Evolutionary conservation across 331 rosid species (phyloP).

Genomic region (Rhamnella rubrinervis): DNA sequence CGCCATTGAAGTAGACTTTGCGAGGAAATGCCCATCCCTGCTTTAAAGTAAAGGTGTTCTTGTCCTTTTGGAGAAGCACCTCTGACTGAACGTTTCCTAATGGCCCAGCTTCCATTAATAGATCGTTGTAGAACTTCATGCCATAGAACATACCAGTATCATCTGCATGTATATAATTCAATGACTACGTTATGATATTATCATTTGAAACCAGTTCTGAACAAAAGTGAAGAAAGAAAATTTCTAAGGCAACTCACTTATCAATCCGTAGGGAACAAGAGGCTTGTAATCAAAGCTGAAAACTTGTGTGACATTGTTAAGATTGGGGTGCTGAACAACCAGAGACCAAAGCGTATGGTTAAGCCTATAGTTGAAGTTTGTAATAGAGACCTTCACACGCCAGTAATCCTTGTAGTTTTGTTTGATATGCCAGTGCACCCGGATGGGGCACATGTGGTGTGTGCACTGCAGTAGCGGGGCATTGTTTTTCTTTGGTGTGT

Average conservation of each 20-base stretch:
- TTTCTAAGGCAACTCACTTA: constrained; percentile 51
- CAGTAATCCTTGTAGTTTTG: constrained; percentile 81
- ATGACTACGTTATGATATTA: background rate
- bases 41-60: constrained; percentile 67
- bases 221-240: background rate
- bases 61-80: constrained; percentile 71
- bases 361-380: constrained; percentile 79
- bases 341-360: constrained; percentile 85
- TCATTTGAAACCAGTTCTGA: background rate
- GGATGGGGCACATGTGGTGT: constrained; percentile 89
- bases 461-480: constrained; percentile 81
- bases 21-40: constrained; percentile 97
- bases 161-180: constrained; percentile 46
- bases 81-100: constrained; percentile 87
- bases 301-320: constrained; percentile 85
- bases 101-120: constrained; percentile 87
- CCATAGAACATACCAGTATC: constrained; percentile 96
- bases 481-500: constrained; percentile 71
- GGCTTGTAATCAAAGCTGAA: constrained; percentile 94
- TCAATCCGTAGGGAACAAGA: constrained; percentile 63
- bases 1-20: constrained; percentile 84
- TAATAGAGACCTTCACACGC: constrained; percentile 77
- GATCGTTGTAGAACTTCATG: constrained; percentile 77
- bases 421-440: constrained; percentile 96
- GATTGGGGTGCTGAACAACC: constrained; percentile 90